These are phyloP conservation scores for Cyclotella atomus DNA, from an alignment of 108 stramenopile species.

Conservation along the genomic window DNA sequence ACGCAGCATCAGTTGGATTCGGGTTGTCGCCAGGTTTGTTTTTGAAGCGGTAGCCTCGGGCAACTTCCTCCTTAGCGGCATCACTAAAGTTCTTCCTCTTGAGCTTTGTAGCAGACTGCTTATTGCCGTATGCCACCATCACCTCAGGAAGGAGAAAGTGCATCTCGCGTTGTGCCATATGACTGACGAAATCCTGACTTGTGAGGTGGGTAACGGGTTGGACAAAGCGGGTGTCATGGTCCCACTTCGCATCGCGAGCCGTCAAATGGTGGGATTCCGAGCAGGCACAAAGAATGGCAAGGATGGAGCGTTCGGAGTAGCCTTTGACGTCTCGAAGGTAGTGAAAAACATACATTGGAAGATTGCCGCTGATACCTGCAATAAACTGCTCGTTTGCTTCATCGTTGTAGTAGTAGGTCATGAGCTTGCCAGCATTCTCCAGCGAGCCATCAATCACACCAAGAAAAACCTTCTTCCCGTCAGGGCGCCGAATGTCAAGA, in stretches of 20 bases:
- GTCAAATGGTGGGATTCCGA: not conserved
- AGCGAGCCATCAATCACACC: not conserved
- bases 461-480: not conserved
- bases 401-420: conserved; percentile 3
- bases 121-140: not conserved
- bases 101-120: not conserved
- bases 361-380: not conserved
- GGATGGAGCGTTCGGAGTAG: not conserved
- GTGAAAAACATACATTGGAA: not conserved
- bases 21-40: conserved; percentile 5
- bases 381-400: no score
- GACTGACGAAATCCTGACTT: not conserved
- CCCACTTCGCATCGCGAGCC: not conserved
- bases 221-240: not conserved
- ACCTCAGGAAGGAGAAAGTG: not conserved
- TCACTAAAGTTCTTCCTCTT: not conserved
- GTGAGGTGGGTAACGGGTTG: not conserved
- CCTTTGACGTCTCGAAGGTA: not conserved
- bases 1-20: not conserved
- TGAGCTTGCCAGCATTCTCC: not conserved
- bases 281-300: not conserved
- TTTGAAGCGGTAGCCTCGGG: not conserved
- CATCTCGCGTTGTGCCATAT: not conserved
- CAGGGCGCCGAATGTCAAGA: not conserved
- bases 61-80: not conserved